These are phyloP conservation scores for Pichia gijzeniarum DNA, from an alignment of 805 yeast species.

Conservation along the genomic window DNA sequence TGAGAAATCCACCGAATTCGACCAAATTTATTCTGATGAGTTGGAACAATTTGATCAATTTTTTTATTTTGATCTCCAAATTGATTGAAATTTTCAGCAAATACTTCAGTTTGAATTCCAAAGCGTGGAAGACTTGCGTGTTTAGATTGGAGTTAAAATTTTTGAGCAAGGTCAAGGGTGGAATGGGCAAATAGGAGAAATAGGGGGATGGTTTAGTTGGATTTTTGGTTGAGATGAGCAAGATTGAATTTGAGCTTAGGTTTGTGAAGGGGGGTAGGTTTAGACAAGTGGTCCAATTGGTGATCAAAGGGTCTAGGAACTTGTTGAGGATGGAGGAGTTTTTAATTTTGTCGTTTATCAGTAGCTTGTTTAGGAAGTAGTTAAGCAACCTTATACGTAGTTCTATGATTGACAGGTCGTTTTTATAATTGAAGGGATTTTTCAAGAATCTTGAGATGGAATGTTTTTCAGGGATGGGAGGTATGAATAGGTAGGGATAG, in stretches of 20 bases:
- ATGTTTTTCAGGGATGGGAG: constrained; percentile 93
- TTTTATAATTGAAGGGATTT: constrained; percentile 29
- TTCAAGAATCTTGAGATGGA: constrained; percentile 34
- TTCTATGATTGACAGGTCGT: constrained; percentile 34
- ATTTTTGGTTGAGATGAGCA: constrained; percentile 43
- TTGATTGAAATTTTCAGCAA: constrained; percentile 17
- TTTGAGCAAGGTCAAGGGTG: constrained; percentile 27
- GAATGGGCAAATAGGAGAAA: constrained; percentile 41
- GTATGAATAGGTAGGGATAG: constrained; percentile 82
- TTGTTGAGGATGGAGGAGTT: constrained; percentile 36
- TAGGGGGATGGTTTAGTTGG: constrained; percentile 47
- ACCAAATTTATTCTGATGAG: constrained; percentile 34
- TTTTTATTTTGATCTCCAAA: constrained; percentile 34
- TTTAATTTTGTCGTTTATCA: constrained; percentile 30
- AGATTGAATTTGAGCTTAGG: constrained; percentile 40
- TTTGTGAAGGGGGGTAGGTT: constrained; percentile 33
- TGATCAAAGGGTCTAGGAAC: constrained; percentile 46
- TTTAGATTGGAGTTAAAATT: constrained; percentile 24
- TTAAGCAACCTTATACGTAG: constrained; percentile 41
- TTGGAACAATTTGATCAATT: constrained; percentile 36
- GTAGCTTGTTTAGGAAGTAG: constrained; percentile 37
- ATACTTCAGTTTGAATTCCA: constrained; percentile 20
- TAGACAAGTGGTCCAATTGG: constrained; percentile 44
- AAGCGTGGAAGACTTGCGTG: constrained; percentile 21
- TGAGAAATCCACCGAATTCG: constrained; percentile 51